Percentiles rank a stretch among this genome's conserved stretches.
These are phyloP conservation scores for Amauroascus verrucosus DNA, from an alignment of 2,329 filamentous ascomycete species.

Conservation along the genomic window DNA sequence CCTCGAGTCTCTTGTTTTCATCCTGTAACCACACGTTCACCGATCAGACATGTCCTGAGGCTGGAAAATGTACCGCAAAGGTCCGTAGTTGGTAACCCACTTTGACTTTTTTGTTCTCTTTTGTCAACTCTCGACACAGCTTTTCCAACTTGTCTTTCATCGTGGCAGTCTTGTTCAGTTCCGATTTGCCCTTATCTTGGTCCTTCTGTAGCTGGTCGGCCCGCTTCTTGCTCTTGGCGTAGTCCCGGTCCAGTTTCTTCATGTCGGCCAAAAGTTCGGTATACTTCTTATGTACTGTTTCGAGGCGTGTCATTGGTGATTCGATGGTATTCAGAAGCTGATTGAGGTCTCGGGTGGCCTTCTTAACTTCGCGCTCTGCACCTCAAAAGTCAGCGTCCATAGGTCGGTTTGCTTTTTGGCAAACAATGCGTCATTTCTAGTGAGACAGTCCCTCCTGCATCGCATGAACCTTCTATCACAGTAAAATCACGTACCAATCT, in stretches of 20 bases:
- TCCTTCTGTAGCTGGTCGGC: conserved; percentile 93
- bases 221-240: conserved; percentile 90
- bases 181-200: conserved; percentile 77
- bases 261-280: conserved; percentile 86
- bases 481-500: conserved; percentile 64
- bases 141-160: conserved; percentile 97
- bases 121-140: conserved; percentile 82
- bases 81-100: conserved; percentile 39
- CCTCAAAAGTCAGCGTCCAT: conserved; percentile 16
- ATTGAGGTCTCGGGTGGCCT: conserved; percentile 81
- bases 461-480: not conserved
- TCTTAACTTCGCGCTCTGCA: conserved; percentile 83
- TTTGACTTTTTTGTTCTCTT: conserved; percentile 98
- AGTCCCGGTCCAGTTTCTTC: conserved; percentile 89
- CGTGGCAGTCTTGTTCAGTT: conserved; percentile 78
- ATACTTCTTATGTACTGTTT: conserved; percentile 80
- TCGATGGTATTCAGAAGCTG: conserved; percentile 79
- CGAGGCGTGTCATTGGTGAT: conserved; percentile 82
- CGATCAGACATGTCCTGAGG: conserved; percentile 13
- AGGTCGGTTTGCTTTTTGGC: not conserved
- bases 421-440: not conserved
- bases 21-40: conserved; percentile 43
- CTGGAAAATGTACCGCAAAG: not conserved
- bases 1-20: conserved; percentile 86
- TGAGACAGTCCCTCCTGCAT: not conserved